These are phyloP conservation scores for Plasmodium knowlesi DNA, from an alignment of 169 alveolate species.

Conservation along the genomic window DNA sequence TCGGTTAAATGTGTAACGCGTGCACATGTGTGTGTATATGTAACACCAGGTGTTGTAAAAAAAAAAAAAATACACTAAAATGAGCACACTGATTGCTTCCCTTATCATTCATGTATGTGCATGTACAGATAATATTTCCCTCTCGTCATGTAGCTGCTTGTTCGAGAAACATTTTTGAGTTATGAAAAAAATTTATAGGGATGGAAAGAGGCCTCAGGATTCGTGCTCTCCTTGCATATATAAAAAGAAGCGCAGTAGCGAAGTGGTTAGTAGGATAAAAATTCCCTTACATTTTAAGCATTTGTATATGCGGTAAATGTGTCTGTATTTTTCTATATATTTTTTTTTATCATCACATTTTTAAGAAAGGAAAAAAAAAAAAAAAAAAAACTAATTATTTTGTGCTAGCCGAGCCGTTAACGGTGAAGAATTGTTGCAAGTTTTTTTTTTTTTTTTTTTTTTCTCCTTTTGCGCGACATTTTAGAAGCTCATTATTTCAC, in stretches of 20 bases:
- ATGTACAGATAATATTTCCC: background rate
- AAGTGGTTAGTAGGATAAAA: background rate
- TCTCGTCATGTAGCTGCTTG: background rate
- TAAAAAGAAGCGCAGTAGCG: background rate
- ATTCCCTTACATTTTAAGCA: background rate
- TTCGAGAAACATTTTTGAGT: background rate
- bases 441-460: background rate
- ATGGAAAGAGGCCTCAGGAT: background rate
- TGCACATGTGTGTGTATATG: background rate
- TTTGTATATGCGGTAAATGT: background rate
- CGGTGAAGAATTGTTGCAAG: background rate
- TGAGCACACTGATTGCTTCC: background rate
- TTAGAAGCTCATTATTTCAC: background rate
- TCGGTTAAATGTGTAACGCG: background rate
- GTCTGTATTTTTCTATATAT: background rate
- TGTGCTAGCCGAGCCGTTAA: background rate
- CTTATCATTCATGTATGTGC: background rate
- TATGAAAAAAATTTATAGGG: background rate
- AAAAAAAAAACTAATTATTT: background rate
- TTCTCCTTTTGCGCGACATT: background rate
- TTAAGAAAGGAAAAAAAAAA: background rate
- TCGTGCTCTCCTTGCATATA: background rate
- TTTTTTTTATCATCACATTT: background rate
- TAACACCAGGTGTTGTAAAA: background rate
- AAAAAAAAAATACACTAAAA: background rate